Evolutionary conservation across 305 asterid species (phyloP).

Genomic region (Lippia alba): DNA sequence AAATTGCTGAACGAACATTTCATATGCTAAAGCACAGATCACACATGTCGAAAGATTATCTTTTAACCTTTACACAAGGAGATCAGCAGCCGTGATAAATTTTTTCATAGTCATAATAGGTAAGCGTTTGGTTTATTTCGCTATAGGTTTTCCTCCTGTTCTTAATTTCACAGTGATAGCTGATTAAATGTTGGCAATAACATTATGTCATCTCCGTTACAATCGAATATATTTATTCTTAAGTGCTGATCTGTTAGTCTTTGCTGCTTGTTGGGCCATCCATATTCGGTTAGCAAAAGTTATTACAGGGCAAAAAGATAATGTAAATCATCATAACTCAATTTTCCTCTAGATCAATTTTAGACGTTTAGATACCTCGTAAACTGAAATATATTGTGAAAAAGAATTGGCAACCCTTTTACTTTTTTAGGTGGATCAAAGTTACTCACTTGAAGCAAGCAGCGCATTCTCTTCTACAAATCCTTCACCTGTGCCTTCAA

Average conservation of each 20-base stretch:
- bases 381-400: neutral
- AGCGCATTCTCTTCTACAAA: slow-evolving; percentile 84
- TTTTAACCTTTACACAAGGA: slow-evolving; percentile 4
- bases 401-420: slow-evolving; percentile 7
- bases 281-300: slow-evolving; percentile 16
- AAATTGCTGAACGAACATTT: neutral
- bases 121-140: neutral
- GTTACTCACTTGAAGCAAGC: slow-evolving; percentile 87
- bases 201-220: slow-evolving; percentile 12
- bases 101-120: neutral
- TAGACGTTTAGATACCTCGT: slow-evolving; percentile 8
- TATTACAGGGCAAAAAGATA: slow-evolving; percentile 13
- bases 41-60: slow-evolving; percentile 3
- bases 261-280: slow-evolving; percentile 25
- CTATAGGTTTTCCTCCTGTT: slow-evolving; percentile 15
- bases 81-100: slow-evolving; percentile 17
- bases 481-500: slow-evolving; percentile 95
- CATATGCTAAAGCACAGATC: slow-evolving; percentile 1
- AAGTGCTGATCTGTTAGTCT: slow-evolving; percentile 4
- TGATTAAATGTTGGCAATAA: slow-evolving; percentile 11
- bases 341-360: slow-evolving; percentile 2
- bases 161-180: slow-evolving; percentile 18
- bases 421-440: slow-evolving; percentile 14
- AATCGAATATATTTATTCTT: slow-evolving; percentile 6
- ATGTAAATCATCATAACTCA: slow-evolving; percentile 8